Evolutionary conservation across 768 basidiomycete species (phyloP).

Genomic region (Panaeolus cyanescens): DNA sequence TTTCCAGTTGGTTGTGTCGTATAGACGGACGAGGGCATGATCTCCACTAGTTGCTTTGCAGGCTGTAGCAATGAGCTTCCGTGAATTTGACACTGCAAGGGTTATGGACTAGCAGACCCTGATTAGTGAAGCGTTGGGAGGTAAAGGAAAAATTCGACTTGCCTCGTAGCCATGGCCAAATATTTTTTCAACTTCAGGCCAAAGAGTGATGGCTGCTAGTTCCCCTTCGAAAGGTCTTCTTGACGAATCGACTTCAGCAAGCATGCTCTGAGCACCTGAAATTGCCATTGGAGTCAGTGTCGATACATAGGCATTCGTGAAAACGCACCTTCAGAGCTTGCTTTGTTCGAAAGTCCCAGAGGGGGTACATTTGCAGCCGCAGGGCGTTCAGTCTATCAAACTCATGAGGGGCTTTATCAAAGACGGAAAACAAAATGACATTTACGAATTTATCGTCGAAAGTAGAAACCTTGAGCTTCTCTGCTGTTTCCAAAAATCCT

Average conservation of each 20-base stretch:
- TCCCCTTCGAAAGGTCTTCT: slow-evolving; percentile 88
- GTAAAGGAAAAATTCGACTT: slow-evolving; percentile 9
- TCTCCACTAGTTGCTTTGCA: slow-evolving; percentile 88
- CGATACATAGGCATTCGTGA: neutral
- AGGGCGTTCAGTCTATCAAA: slow-evolving; percentile 59
- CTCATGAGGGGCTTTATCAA: slow-evolving; percentile 3
- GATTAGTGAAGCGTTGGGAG: neutral
- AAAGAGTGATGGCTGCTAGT: slow-evolving; percentile 82
- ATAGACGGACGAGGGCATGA: slow-evolving; percentile 87
- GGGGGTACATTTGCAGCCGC: slow-evolving; percentile 89
- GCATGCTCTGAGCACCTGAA: slow-evolving; percentile 22
- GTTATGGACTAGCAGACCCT: slow-evolving; percentile 73
- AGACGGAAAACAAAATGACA: neutral
- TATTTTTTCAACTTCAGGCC: slow-evolving; percentile 96
- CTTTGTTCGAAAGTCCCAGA: slow-evolving; percentile 93
- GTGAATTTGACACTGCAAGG: slow-evolving; percentile 72
- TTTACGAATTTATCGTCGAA: slow-evolving; percentile 55
- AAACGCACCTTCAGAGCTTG: slow-evolving; percentile 64
- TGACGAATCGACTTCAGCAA: slow-evolving; percentile 22
- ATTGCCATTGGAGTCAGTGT: neutral
- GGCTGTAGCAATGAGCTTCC: slow-evolving; percentile 78
- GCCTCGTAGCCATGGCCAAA: slow-evolving; percentile 99
- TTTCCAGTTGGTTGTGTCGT: slow-evolving; percentile 72
- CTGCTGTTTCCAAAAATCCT: slow-evolving; percentile 70
- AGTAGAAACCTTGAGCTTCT: slow-evolving; percentile 47